Percentiles rank a stretch among this genome's conserved stretches.
These are phyloP conservation scores for Penicillium mononematosum DNA, from an alignment of 495 filamentous ascomycete genomes.

Conservation along the genomic window DNA sequence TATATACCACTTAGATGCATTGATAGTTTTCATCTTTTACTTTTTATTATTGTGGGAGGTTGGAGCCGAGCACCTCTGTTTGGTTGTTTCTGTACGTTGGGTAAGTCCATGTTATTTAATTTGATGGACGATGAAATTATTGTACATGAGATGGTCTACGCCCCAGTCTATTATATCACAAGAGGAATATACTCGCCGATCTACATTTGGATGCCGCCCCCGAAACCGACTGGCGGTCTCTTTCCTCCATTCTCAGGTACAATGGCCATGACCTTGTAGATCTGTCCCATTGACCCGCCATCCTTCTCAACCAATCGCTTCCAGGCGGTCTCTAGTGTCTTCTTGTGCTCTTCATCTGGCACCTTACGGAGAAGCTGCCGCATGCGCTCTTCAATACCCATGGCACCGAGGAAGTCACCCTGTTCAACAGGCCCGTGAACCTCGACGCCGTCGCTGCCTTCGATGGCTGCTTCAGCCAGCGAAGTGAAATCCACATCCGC, in stretches of 20 bases:
- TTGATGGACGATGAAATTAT: conserved; percentile 1
- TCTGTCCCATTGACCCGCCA: conserved; percentile 80
- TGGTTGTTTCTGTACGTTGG: not conserved
- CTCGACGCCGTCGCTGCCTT: conserved; percentile 74
- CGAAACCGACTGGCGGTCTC: conserved; percentile 86
- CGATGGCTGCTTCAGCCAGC: conserved; percentile 75
- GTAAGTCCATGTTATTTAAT: not conserved
- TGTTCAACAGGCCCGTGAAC: conserved; percentile 93
- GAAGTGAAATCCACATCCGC: conserved; percentile 91
- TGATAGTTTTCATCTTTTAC: not conserved
- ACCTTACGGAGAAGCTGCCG: conserved; percentile 58
- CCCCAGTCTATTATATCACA: conserved; percentile 1
- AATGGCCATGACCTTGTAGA: conserved; percentile 92
- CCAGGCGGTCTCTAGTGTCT: conserved; percentile 70
- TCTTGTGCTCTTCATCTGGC: conserved; percentile 50
- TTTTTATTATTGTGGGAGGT: not conserved
- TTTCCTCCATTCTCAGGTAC: conserved; percentile 74
- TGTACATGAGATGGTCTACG: not conserved
- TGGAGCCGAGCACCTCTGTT: not conserved
- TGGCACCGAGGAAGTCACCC: conserved; percentile 67
- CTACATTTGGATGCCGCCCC: conserved; percentile 60
- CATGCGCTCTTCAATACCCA: conserved; percentile 81
- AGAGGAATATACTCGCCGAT: not conserved
- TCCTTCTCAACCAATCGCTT: conserved; percentile 75
- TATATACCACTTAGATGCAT: conserved; percentile 21